Percentiles rank a stretch among this genome's conserved stretches.
phyloP scores from a whole-genome alignment of 2,329 filamentous ascomycete genomes.

The Acrocalymma vagum region DNA sequence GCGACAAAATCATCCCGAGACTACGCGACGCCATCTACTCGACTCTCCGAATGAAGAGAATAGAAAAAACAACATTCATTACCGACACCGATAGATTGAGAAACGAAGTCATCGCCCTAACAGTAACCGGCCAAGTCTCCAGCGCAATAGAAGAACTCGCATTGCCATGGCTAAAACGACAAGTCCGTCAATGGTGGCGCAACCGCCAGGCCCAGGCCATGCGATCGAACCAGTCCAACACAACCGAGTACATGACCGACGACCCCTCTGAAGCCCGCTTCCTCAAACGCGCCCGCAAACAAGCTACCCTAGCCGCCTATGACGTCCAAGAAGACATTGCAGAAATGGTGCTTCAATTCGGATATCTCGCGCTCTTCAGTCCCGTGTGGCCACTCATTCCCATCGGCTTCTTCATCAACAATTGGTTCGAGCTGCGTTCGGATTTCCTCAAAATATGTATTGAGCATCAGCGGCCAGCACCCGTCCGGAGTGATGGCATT shows the following conservation, averaged over 20 bases:
- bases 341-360: conserved; percentile 47
- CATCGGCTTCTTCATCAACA: conserved; percentile 47
- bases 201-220: conserved; percentile 27
- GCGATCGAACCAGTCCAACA: conserved; percentile 2
- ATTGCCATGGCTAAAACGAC: conserved; percentile 38
- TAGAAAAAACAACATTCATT: conserved; percentile 24
- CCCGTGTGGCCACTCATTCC: conserved; percentile 45
- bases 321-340: conserved; percentile 46
- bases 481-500: conserved; percentile 39
- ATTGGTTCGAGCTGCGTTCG: conserved; percentile 45
- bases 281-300: conserved; percentile 36
- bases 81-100: conserved; percentile 38
- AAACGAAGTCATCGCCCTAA: conserved; percentile 44
- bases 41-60: conserved; percentile 15
- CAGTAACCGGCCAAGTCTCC: conserved; percentile 42
- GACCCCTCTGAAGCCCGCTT: conserved; percentile 39
- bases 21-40: conserved; percentile 29
- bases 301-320: conserved; percentile 37
- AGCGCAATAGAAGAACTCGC: conserved; percentile 39
- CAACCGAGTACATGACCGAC: conserved; percentile 19
- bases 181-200: conserved; percentile 37
- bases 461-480: conserved; percentile 38
- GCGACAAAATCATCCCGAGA: conserved; percentile 30
- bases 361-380: conserved; percentile 44
- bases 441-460: conserved; percentile 45